These are phyloP conservation scores for Yarrowia osloensis DNA, from an alignment of 805 yeast genomes.

Conservation along the genomic window DNA sequence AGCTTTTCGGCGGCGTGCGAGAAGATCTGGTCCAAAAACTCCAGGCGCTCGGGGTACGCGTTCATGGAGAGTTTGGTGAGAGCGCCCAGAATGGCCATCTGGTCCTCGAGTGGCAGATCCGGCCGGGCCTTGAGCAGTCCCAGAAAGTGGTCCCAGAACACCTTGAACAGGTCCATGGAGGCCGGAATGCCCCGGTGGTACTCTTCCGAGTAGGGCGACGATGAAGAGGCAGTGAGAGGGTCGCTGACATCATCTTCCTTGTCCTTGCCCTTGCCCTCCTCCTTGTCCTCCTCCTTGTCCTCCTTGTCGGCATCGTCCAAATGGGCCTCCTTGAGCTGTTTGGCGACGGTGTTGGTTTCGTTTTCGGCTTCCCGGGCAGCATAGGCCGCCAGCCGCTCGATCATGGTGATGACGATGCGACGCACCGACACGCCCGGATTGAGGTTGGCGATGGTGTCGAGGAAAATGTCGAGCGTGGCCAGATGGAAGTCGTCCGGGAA, in stretches of 20 bases:
- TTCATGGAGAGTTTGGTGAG: constrained; percentile 62
- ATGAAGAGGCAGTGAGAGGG: not conserved
- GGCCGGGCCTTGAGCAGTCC: constrained; percentile 60
- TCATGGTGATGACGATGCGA: constrained; percentile 65
- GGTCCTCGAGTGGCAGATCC: constrained; percentile 66
- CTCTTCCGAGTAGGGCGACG: not conserved
- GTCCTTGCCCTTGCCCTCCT: constrained; percentile 22
- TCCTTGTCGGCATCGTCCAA: no score
- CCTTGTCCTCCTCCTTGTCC: constrained; percentile 8
- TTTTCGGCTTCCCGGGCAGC: constrained; percentile 38
- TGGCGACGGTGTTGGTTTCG: constrained; percentile 27
- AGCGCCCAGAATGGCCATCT: constrained; percentile 64
- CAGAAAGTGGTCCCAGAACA: constrained; percentile 66
- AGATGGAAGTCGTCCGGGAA: constrained; percentile 93
- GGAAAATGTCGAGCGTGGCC: constrained; percentile 64
- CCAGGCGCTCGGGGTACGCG: constrained; percentile 63
- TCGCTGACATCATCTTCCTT: constrained; percentile 17
- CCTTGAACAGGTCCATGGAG: constrained; percentile 53
- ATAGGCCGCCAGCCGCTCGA: constrained; percentile 53
- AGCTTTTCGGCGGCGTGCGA: constrained; percentile 48
- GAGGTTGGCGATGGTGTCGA: constrained; percentile 65
- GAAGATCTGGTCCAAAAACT: constrained; percentile 63
- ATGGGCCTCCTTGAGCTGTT: constrained; percentile 18
- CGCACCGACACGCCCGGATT: constrained; percentile 71
- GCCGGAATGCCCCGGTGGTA: constrained; percentile 34